These are phyloP conservation scores for Diospyros kaki DNA, from an alignment of 148 eudicot species.

Conservation along the genomic window DNA sequence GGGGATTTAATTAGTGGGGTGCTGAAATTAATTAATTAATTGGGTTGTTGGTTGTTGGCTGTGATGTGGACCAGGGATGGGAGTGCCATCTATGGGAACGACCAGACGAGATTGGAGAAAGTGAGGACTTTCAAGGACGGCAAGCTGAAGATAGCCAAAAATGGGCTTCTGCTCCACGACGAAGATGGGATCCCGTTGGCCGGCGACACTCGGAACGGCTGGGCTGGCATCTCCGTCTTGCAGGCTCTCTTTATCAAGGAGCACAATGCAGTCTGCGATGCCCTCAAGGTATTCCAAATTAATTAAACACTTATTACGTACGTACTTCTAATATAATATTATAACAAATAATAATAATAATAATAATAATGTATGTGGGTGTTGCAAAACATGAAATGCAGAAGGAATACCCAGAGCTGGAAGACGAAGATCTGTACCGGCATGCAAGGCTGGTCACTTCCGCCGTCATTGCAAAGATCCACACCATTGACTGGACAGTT, in stretches of 20 bases:
- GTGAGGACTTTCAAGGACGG: conserved; percentile 25
- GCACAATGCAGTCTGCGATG: conserved; percentile 27
- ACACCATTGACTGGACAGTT: conserved; percentile 34
- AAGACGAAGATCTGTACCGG: conserved; percentile 27
- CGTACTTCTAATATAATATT: too few relatives aligned
- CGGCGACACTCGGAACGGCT: conserved; percentile 27
- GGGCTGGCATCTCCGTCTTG: conserved; percentile 32
- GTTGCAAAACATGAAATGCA: background rate
- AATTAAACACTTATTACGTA: too few relatives aligned
- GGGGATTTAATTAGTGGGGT: too few relatives aligned
- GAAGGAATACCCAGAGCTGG: conserved; percentile 25
- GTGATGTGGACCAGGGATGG: conserved; percentile 21
- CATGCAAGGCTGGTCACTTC: conserved; percentile 34
- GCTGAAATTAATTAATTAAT: too few relatives aligned
- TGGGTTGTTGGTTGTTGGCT: too few relatives aligned
- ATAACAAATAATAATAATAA: too few relatives aligned
- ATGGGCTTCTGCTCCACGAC: conserved; percentile 27
- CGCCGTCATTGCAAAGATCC: conserved; percentile 30
- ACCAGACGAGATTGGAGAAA: conserved; percentile 21
- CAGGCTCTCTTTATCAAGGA: conserved; percentile 32
- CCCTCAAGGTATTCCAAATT: conserved; percentile 22
- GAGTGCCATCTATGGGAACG: conserved; percentile 30
- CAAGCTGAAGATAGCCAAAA: conserved; percentile 18
- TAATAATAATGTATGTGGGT: too few relatives aligned
- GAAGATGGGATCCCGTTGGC: conserved; percentile 23